Evolutionary conservation across 495 filamentous ascomycete species (phyloP), one percentile per base, ranked within the genome.

Genomic region (Lepraria neglecta): DNA sequence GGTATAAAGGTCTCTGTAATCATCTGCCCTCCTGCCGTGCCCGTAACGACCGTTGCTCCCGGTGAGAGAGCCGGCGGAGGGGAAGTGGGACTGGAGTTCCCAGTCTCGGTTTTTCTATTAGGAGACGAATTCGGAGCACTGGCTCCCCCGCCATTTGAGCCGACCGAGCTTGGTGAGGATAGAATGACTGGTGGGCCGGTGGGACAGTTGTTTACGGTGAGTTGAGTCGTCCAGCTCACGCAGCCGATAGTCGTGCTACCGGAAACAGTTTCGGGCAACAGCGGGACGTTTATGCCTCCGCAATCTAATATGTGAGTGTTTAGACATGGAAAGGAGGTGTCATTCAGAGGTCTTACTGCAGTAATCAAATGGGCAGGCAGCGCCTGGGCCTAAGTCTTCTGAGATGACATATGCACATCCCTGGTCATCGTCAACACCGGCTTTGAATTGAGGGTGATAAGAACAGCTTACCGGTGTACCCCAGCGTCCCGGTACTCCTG

Each of bases 1-100:
- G 48, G 59, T 21, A 33, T 38, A n/a, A 61, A 61, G 7, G 59
- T 61, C 38, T 61, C 59, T 17, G 48, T 61, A 47, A 47, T 17
- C 9, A 24, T 31, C 30, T 15, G 17, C 28, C 31, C 42, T n/a
- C 50, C 53, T 27, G 55, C 31, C 15, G 48, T 61, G 38, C 35
- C 21, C 14, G 14, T 55, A 5, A 56, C 17, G 0, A 61, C 35
- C 3, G 59, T 61, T 21, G 19, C 48, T 45, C 59, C 59, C 0
- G 59, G 35, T 6, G 48, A 38, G 2, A 56, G 30, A 30, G 50
- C 53, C n/a, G 53, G 53, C n/a, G 33, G 33, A 21, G 10, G 28
- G 19, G 53, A 56, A 19, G 33, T 27, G n/a, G 53, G 31, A 7
- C 10, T 27, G 35, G 35, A 28, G 15, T 56, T 27, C 24, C n/a